Conservation (phyloP, 257 asterid genomes). For the Gentiana macrophylla region DNA sequence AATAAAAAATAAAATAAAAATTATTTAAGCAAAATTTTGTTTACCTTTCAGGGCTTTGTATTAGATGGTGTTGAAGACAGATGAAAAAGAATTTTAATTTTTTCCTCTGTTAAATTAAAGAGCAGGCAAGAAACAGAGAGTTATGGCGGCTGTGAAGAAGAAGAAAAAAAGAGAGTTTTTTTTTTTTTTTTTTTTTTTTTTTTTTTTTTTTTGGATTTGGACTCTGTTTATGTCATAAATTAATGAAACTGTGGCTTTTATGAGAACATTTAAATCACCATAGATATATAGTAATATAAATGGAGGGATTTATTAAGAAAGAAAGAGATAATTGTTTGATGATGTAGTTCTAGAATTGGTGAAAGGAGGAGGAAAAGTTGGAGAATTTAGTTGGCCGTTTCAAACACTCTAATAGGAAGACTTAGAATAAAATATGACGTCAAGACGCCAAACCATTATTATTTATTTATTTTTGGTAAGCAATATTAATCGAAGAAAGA, state of each 20-base stretch:
- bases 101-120: background rate
- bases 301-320: background rate
- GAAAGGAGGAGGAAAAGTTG: constrained; percentile 1
- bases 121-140: constrained; percentile 15
- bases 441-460: too few relatives aligned
- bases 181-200: background rate
- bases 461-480: too few relatives aligned
- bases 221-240: constrained; percentile 1
- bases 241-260: constrained; percentile 5
- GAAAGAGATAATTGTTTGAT: background rate
- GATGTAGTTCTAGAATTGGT: background rate
- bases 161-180: background rate
- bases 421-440: background rate
- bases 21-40: background rate
- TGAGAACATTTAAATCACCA: background rate
- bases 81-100: background rate
- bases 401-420: too few relatives aligned
- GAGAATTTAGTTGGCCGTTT: background rate
- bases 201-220: background rate
- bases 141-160: constrained; percentile 16
- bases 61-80: background rate
- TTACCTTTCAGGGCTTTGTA: constrained; percentile 18
- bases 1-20: too few relatives aligned
- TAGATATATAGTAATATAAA: too few relatives aligned
- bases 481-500: too few relatives aligned